Base-by-base conservation (phyloP, 225 moss, liverwort and hornwort species). In the Neckera pumila region DNA sequence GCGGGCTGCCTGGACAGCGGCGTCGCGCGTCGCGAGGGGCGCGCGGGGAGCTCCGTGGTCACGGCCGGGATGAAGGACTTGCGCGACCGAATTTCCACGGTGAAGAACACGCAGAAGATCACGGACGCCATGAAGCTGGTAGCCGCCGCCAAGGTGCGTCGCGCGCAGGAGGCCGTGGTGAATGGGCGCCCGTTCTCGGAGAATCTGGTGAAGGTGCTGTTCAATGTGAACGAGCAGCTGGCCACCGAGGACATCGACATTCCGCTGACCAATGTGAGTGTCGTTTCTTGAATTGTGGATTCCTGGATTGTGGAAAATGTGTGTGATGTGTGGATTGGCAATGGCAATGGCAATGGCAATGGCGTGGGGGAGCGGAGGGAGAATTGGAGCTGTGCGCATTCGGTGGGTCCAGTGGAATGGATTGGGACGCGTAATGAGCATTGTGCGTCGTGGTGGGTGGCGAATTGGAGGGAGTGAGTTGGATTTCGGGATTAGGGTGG, bases 101-200 rank as follows among this genome's bases (percentile, higher is more conserved):
- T 97, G 76, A 97, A 97, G 96, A 97, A 94, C 94, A 97, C 96
- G 90, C 96, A 97, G 94, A 97, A 97, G 96, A 97, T 97, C 71
- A 97, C 96, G 19, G 96, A 97, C 62, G 96, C 96, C 69, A 97
- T 97, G 96, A 97, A 97, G 92, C 94, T 97, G 56, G 96, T 97
- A 93, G 96, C 96, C 11, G 96, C 96, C 14, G 96, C 96, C 2
- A 97, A 97, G 96, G 96, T 97, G 92, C 94, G 96, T 58, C 92
- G 96, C 71, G 96, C 96, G 84, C 96, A 97, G 94, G 96, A 97
- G 96, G 96, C 96, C 7, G 96, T 97, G 88, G 96, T 97, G 69
- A 97, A 97, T 14, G 96, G 96, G 45, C 94, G 96, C 6, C 96
- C 96, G 54, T 97, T 97, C 81, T 96, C 96, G 91, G 96, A 96